Evolutionary conservation across 805 yeast genomes (phyloP).

Genomic region (Saccharomycopsis fermentans): DNA sequence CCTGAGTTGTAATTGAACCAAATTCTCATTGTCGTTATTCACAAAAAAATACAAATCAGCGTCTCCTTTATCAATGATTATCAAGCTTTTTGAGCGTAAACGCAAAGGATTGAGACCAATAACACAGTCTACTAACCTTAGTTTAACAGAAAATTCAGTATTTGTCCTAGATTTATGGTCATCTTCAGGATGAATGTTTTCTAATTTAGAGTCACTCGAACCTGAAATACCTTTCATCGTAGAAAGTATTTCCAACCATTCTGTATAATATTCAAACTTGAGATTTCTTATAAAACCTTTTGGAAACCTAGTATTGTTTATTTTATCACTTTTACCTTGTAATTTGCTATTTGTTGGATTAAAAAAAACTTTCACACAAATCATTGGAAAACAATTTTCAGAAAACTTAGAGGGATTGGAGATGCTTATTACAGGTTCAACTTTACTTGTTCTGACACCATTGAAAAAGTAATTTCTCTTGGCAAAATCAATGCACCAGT

Average conservation of each 20-base stretch:
- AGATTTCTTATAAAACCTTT: slow-evolving; percentile 36
- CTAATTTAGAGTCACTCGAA: slow-evolving; percentile 12
- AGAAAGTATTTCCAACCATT: slow-evolving; percentile 42
- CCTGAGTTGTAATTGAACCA: slow-evolving; percentile 38
- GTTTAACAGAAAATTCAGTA: slow-evolving; percentile 15
- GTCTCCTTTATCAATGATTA: slow-evolving; percentile 45
- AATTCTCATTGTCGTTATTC: slow-evolving; percentile 24
- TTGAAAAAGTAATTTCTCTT: not conserved
- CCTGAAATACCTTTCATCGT: slow-evolving; percentile 6
- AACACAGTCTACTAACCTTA: slow-evolving; percentile 39
- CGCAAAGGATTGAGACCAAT: slow-evolving; percentile 58
- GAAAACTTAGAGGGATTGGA: slow-evolving; percentile 28
- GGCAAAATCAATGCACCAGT: not conserved
- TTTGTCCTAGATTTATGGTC: not conserved
- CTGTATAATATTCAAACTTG: slow-evolving; percentile 46
- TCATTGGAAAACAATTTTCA: slow-evolving; percentile 28
- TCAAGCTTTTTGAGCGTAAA: slow-evolving; percentile 40
- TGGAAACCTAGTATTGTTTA: not conserved
- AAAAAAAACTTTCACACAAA: not conserved
- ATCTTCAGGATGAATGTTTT: not conserved
- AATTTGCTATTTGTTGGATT: not conserved
- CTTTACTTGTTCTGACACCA: slow-evolving; percentile 7
- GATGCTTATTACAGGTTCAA: slow-evolving; percentile 26
- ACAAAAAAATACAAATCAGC: slow-evolving; percentile 33
- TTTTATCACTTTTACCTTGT: not conserved